phyloP scores from a whole-genome alignment of 768 basidiomycete species.

The Russula lepida region DNA sequence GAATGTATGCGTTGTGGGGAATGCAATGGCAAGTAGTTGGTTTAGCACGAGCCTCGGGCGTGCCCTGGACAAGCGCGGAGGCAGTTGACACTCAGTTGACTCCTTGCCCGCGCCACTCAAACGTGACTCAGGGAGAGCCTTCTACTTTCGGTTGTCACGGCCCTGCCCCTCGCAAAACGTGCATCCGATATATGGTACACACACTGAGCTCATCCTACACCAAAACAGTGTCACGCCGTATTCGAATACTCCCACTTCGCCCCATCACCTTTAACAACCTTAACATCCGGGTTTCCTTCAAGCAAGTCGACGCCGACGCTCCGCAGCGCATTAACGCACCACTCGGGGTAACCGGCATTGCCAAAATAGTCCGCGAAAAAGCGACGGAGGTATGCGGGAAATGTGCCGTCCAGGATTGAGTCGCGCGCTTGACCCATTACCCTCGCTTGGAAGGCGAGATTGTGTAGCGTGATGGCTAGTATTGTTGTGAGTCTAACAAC shows the following conservation, averaged over 20 bases:
- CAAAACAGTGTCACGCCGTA: constrained; percentile 18
- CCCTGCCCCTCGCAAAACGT: background rate
- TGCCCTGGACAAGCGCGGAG: background rate
- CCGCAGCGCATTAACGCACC: constrained; percentile 79
- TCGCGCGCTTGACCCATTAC: constrained; percentile 81
- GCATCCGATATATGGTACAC: background rate
- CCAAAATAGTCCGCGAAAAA: constrained; percentile 80
- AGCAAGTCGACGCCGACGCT: constrained; percentile 81
- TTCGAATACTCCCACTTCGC: constrained; percentile 78
- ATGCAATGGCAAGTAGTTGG: background rate
- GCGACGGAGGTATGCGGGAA: constrained; percentile 64
- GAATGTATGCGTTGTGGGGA: background rate
- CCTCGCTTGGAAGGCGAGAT: constrained; percentile 78
- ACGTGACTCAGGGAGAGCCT: background rate
- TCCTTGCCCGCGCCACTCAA: background rate
- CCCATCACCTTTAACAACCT: constrained; percentile 51
- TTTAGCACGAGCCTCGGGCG: background rate
- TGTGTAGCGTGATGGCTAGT: constrained; percentile 72
- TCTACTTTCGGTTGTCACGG: background rate
- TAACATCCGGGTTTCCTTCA: constrained; percentile 39
- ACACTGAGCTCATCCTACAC: no score
- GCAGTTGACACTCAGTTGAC: background rate
- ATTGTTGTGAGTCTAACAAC: constrained; percentile 2
- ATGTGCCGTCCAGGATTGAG: constrained; percentile 69
- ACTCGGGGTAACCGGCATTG: constrained; percentile 70